Percentiles rank a stretch among this genome's conserved stretches.
These are phyloP conservation scores for Emmonsiellopsis sp. DNA, from an alignment of 2,329 filamentous ascomycete species.

Conservation along the genomic window DNA sequence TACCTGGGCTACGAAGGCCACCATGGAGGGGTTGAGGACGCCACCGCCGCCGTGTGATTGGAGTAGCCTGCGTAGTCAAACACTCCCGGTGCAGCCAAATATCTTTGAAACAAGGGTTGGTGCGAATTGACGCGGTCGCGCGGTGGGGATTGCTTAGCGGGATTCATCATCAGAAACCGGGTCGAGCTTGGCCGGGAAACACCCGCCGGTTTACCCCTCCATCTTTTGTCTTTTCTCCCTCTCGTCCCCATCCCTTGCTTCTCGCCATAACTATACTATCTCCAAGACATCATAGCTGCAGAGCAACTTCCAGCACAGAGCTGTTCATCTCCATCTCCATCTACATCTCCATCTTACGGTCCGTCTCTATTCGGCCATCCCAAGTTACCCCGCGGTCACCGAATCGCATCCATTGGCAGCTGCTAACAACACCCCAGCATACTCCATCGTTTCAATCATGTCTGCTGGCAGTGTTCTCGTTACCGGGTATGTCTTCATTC, in stretches of 20 bases:
- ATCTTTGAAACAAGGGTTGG: background rate
- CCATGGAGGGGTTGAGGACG: background rate
- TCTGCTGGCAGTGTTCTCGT: constrained; percentile 79
- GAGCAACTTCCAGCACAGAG: no score
- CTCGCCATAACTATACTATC: no score
- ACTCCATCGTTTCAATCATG: constrained; percentile 43
- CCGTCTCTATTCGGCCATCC: no score
- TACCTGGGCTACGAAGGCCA: background rate
- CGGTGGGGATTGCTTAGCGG: background rate
- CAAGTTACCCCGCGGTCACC: background rate
- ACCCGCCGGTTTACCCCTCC: background rate
- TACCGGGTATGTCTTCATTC: constrained; percentile 63
- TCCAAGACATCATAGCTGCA: no score
- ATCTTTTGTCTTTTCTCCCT: no score
- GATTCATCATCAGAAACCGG: background rate
- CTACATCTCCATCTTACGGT: no score
- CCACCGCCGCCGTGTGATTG: background rate
- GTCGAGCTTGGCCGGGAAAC: background rate
- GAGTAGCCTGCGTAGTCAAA: background rate
- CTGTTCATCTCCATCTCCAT: no score
- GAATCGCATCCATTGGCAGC: background rate
- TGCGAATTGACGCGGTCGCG: background rate
- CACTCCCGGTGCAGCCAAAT: background rate
- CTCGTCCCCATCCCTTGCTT: no score
- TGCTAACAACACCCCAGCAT: background rate